phyloP scores from a whole-genome alignment of 2,329 filamentous ascomycete genomes.

The Ophiostoma ips region DNA sequence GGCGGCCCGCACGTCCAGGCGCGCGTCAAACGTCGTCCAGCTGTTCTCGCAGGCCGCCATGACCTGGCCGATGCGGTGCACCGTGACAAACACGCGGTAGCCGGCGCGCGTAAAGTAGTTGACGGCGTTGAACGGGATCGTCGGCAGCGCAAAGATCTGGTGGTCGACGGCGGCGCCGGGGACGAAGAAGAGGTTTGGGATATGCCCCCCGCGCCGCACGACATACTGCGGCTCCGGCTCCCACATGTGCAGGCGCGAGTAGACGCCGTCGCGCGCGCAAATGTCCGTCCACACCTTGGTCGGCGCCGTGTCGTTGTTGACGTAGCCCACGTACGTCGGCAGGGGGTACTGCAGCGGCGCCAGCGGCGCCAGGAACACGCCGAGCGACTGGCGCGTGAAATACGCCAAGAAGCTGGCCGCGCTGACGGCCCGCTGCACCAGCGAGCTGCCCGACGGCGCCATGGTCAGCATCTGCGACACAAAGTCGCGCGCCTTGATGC shows the following conservation, averaged over 20 bases:
- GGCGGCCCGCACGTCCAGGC: slow-evolving; percentile 43
- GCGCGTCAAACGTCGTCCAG: slow-evolving; percentile 46
- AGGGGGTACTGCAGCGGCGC: slow-evolving; percentile 41
- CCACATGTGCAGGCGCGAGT: slow-evolving; percentile 42
- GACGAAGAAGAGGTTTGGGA: slow-evolving; percentile 44
- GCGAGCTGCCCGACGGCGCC: slow-evolving; percentile 32
- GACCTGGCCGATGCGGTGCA: slow-evolving; percentile 43
- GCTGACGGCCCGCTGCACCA: slow-evolving; percentile 30
- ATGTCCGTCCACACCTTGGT: slow-evolving; percentile 29
- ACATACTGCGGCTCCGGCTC: slow-evolving; percentile 33
- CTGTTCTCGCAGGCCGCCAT: slow-evolving; percentile 34
- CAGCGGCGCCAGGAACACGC: slow-evolving; percentile 40
- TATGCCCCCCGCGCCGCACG: slow-evolving; percentile 14
- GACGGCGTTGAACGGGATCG: slow-evolving; percentile 47
- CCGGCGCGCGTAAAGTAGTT: slow-evolving; percentile 48
- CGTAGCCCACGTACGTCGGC: slow-evolving; percentile 32
- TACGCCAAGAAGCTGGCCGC: slow-evolving; percentile 38
- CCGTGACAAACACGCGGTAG: slow-evolving; percentile 43
- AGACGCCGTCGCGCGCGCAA: slow-evolving; percentile 36
- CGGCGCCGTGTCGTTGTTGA: slow-evolving; percentile 37
- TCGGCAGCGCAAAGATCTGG: slow-evolving; percentile 47
- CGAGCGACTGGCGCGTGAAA: slow-evolving; percentile 39
- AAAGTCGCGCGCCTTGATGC: slow-evolving; percentile 40
- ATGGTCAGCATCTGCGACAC: slow-evolving; percentile 40
- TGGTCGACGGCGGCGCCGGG: slow-evolving; percentile 50